Evolutionary conservation across 352 stramenopile species (phyloP).

Genomic region (Globisporangium abappressorium): DNA sequence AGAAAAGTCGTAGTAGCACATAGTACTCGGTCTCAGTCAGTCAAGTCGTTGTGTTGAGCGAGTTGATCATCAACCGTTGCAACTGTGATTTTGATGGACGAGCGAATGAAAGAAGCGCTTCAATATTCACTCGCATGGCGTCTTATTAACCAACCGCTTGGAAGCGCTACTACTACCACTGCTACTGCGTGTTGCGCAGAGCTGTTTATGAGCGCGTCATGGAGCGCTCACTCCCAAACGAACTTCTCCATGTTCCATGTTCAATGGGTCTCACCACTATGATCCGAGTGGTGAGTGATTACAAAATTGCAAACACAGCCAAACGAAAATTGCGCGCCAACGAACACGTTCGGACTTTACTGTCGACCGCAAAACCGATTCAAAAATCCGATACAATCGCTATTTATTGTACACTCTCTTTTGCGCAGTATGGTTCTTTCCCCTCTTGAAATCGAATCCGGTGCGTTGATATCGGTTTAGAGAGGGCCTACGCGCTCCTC

Average conservation of each 20-base stretch:
- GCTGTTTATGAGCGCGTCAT: neutral
- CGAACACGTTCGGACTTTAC: neutral
- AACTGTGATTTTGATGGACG: neutral
- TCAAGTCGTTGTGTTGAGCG: neutral
- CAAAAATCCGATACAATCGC: constrained; percentile 8
- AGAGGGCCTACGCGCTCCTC: constrained; percentile 6
- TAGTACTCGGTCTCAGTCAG: neutral
- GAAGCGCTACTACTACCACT: neutral
- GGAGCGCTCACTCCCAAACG: neutral
- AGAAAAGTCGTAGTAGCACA: neutral
- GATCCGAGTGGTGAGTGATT: neutral
- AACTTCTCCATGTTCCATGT: neutral
- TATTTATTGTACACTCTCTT: neutral
- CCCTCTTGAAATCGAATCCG: constrained; percentile 19
- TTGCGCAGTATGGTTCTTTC: constrained; percentile 10
- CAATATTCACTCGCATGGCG: neutral
- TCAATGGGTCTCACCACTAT: neutral
- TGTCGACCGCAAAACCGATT: constrained; percentile 12
- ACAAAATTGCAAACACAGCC: neutral
- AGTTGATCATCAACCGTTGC: neutral
- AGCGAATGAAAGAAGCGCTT: neutral
- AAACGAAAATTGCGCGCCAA: constrained; percentile 14
- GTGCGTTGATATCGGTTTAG: neutral
- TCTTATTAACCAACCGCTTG: neutral
- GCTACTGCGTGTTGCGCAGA: neutral